Base-by-base conservation (phyloP, 2,329 filamentous ascomycete species). In the Diaporthe sp. region DNA sequence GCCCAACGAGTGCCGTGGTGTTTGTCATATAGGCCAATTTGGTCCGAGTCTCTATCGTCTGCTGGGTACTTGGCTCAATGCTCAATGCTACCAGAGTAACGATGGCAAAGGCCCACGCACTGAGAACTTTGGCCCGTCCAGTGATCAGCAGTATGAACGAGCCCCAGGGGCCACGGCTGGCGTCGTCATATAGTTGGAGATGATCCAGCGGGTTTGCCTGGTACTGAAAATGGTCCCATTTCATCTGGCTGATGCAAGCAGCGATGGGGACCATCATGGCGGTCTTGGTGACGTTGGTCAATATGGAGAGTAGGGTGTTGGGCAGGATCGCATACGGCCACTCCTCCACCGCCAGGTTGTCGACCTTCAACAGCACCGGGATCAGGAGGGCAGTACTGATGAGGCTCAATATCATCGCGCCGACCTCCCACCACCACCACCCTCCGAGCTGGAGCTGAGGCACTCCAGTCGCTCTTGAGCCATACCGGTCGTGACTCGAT, bases 341-440 rank as follows among this genome's bases (percentile, higher is more conserved):
- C 22, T 46, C 17, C 39, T 65, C 61, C 42, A 65, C 39, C 15
- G 61, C 25, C 25, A 65, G 19, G 3, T 39, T 39, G 25, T 65
- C 28, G 25, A 34, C 42, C 42, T 28, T 65, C 61, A 65, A 31
- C 39, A 65, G 61, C 25, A 65, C 42, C 4, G 42, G 39, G 28
- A 65, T 46, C 39, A 65, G 12, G 42, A 65, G 39, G 28, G 42
- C 61, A 22, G 42, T 28, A 28, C 42, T 46, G 42, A 46, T 19
- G 17, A 65, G 39, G 61, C 61, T 65, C 39, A 46, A 7, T 13
- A 46, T 12, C 15, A 34, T 15, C 17, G 39, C 61, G 15, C 25
- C 4, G 25, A 65, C n/a, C 8, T 65, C 61, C 61, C 61, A 65
- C 61, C 61, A 65, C 61, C 61, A 65, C 61, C 61, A 65, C 15